Evolutionary conservation across 2,329 filamentous ascomycete species (phyloP).

Genomic region (Ophiostoma angusticollis): DNA sequence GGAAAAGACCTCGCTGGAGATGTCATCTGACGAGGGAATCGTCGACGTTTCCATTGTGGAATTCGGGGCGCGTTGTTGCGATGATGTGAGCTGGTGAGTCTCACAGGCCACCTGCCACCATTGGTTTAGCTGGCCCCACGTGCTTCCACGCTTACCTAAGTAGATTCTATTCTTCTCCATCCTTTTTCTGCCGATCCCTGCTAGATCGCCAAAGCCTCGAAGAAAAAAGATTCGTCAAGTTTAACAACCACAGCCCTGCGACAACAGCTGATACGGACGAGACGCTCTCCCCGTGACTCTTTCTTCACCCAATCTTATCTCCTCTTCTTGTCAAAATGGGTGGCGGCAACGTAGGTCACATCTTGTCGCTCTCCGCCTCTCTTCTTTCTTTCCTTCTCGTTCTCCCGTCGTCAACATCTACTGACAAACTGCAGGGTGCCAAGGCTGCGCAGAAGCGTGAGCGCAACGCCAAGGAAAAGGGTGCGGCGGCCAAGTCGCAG

Average conservation of each 20-base stretch:
- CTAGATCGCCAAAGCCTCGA: background rate
- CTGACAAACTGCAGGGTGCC: constrained; percentile 20
- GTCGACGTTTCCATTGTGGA: background rate
- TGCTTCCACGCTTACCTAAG: too few species aligned
- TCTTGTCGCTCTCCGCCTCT: background rate
- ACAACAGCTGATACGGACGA: background rate
- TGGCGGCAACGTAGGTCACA: constrained; percentile 21
- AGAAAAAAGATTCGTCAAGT: background rate
- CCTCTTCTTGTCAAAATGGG: constrained; percentile 17
- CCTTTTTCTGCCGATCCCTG: constrained; percentile 1
- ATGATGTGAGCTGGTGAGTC: too few species aligned
- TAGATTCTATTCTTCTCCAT: background rate
- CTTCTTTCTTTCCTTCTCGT: background rate
- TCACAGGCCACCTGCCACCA: background rate
- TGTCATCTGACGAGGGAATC: constrained; percentile 2
- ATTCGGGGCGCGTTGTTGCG: too few species aligned
- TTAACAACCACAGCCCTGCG: constrained; percentile 1
- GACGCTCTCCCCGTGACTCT: background rate
- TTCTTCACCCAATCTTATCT: background rate
- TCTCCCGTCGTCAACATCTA: background rate
- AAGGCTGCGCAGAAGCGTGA: constrained; percentile 52
- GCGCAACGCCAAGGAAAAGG: constrained; percentile 50
- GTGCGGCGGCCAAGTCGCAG: constrained; percentile 48
- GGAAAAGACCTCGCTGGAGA: constrained; percentile 5
- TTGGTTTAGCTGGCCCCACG: too few species aligned